Base-by-base conservation (phyloP, 805 yeast species). In the Starmera quercuum region DNA sequence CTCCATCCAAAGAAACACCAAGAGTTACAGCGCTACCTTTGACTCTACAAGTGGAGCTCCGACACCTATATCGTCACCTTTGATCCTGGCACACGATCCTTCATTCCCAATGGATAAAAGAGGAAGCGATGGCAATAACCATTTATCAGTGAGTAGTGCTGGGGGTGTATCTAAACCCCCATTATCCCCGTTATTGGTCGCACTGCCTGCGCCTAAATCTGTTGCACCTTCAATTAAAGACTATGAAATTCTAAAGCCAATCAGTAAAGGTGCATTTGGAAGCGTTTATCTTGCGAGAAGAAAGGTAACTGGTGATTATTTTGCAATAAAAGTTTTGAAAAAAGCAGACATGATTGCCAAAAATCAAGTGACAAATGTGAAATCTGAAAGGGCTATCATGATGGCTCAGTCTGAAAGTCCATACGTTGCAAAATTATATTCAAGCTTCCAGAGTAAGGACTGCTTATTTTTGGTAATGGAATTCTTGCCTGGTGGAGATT, bases 221-320 rank as follows among this genome's bases (percentile, higher is more conserved):
- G 51, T 69, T 0, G 60, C 67, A 4, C 92, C 94, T 0, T 78
- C 85, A 3, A 86, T 90, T 20, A 73, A 71, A 38, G 97, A 94
- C 54, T 92, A 87, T 56, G 95, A 86, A 47, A 74, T 92, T 20
- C 64, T 92, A 36, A 86, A 87, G 53, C 96, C 98, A 0, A 86
- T 92, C 33, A 85, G 95, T 49, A 84, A 86, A 51, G 98, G 99
- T 27, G 98, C 99, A 0, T 92, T 88, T 66, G 98, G 98, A 1
- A 82, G 94, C 24, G 99, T 92, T 3, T 92, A 78, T 56, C 65
- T 92, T 7, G 88, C 95, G 0, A 76, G 79, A 43, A 72, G 92
- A 49, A 80, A 77, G 47, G 58, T 82, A 10, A 90, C 97, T 0
- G 96, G 97, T 5, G 98, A 94, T 42, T 83, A 87, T 56, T 90